Percentiles rank a stretch among this genome's conserved stretches.
phyloP scores from a whole-genome alignment of 2,329 filamentous ascomycete genomes.

The Verticillium tricorpus region DNA sequence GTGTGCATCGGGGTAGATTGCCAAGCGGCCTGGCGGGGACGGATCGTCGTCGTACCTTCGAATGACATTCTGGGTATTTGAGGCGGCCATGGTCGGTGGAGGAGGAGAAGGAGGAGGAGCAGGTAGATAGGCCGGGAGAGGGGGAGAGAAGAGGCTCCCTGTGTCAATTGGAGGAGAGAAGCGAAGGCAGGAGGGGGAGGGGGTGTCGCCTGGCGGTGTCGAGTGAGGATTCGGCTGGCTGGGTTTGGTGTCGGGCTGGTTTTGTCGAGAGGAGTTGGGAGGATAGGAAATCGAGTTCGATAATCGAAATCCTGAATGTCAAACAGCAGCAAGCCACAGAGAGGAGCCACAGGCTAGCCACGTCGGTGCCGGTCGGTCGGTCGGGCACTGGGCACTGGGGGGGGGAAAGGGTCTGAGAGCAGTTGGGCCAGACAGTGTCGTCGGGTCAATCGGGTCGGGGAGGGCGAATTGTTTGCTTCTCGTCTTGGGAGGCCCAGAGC shows the following conservation, averaged over 20 bases:
- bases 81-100: slow-evolving; percentile 32
- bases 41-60: slow-evolving; percentile 50
- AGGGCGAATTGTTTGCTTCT: background rate
- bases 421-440: background rate
- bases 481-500: background rate
- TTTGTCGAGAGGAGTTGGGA: background rate
- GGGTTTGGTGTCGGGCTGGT: background rate
- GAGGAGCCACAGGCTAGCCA: background rate
- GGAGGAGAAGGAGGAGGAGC: background rate
- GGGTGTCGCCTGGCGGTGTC: background rate
- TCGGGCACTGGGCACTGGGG: background rate
- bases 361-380: background rate
- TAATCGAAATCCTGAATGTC: background rate
- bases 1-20: slow-evolving; percentile 1
- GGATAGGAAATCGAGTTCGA: background rate
- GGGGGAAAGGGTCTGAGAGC: background rate
- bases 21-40: slow-evolving; percentile 7
- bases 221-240: background rate
- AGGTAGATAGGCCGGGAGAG: background rate
- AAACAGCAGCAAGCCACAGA: background rate
- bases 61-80: slow-evolving; percentile 53
- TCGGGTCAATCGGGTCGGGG: background rate
- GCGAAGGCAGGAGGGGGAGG: background rate
- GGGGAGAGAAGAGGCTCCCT: background rate
- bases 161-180: background rate